Base-by-base conservation (phyloP, 164 flowering plant genomes). In the Aristolochia fimbriata region DNA sequence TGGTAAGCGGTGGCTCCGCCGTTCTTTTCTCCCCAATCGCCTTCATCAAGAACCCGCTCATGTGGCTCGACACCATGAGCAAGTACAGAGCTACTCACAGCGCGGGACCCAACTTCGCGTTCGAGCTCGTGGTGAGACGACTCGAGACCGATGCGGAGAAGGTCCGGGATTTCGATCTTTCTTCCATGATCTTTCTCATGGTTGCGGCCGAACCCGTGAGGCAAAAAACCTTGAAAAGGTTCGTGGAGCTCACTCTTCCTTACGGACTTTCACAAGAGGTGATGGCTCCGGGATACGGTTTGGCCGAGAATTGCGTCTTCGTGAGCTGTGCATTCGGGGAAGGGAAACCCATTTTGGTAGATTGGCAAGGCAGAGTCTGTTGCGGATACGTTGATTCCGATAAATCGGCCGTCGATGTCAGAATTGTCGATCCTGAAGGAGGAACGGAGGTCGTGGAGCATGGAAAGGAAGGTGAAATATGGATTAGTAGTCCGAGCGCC, bases 191-290 rank as follows among this genome's bases (percentile, higher is more conserved):
- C 49, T 87, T 87, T 63, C 83, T 87, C 45, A 85, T 87, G 95
- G 73, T 83, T 62, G 95, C 91, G 46, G 95, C 91, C 51, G 95
- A 87, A 68, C 95, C 95, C 8, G 91, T 85, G 54, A 80, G 91
- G 71, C 86, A 74, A 64, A 85, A 73, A 62, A 87, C 95, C 30
- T 60, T 87, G 53, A 78, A 72, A 63, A 83, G 73, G 59, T 85
- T 87, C 59, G 4, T 85, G 41, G 87, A 85, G 68, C 79, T 87
- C 51, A 75, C 91, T 15, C 56, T 22, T 22, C 79, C 88, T 25
- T 83, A 73, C 52, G 75, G 80, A 51, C 79, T 87, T 55, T 75
- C 83, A 45, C 75, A 82, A 67, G 74, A 76, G 45, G 87, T 79
- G 63, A 70, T 83, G 86, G 88, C 95, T 60, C 95, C 95, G 19